Conservation (phyloP, 305 asterid genomes). For the Fraxinus albicans region DNA sequence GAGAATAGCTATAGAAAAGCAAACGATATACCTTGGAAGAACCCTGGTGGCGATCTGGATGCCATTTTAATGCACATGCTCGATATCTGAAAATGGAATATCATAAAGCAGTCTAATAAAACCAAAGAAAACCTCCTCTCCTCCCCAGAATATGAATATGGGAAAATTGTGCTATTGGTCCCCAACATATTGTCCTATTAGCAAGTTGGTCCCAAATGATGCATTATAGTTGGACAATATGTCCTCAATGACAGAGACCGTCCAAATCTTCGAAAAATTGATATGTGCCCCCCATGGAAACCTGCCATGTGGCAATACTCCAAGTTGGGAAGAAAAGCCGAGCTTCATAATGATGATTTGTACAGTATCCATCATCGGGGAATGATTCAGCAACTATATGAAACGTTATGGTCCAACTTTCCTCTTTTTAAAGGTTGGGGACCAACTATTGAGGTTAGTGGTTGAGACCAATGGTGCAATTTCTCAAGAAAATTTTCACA, state of each 20-base stretch:
- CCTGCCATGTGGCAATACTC: background rate
- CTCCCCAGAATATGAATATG: background rate
- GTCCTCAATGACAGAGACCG: background rate
- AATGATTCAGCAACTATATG: background rate
- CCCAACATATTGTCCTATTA: background rate
- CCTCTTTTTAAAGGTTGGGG: background rate
- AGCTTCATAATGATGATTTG: background rate
- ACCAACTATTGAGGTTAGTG: background rate
- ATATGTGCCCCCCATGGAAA: background rate
- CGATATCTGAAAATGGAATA: constrained; percentile 62
- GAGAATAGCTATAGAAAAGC: background rate
- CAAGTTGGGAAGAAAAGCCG: background rate
- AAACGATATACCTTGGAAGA: constrained; percentile 64
- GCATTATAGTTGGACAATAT: background rate
- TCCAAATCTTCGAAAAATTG: background rate
- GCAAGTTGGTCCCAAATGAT: background rate
- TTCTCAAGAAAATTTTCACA: background rate
- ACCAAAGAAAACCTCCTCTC: background rate
- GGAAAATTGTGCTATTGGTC: background rate
- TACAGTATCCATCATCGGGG: background rate
- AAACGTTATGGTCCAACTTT: background rate
- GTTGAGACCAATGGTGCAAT: background rate
- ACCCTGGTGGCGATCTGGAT: constrained; percentile 97
- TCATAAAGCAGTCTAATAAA: background rate
- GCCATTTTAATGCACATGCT: constrained; percentile 90